Evolutionary conservation across 73 alveolate species (phyloP), one percentile per base, ranked within the genome.

Genomic region (Halteria grandinella): DNA sequence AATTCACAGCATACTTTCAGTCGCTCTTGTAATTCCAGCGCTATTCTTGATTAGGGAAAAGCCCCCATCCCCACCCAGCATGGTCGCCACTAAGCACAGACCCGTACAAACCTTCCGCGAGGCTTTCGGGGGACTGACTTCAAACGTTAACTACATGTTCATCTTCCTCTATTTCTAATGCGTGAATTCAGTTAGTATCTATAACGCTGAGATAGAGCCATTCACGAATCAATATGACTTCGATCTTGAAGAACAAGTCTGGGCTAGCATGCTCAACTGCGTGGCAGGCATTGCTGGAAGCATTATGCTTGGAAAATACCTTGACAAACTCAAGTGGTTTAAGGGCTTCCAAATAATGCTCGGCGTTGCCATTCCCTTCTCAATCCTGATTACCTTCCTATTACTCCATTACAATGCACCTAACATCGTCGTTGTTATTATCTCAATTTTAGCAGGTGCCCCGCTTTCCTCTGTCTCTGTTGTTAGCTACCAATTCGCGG

Each of bases 31-130:
- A 18, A 20, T 89, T 11, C 36, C 79, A 24, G 62, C 79, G 27
- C 20, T 93, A 0, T n/a, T 83, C 29, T 77, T 90, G 12, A 71
- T 86, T 76, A 78, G 66, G 60, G 82, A 88, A 40, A 76, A 82
- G 40, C 98, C 98, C 27, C 89, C 89, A 43, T 37, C 85, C 39
- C 97, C 98, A 29, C 97, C 98, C 27, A 48, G 60, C 6, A 11
- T 21, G 1, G 72, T 44, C 14, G 58, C 45, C 14, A n/a, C 23
- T 17, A 58, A 24, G 14, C 23, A 40, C 6, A 53, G 29, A 4
- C 23, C 23, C 8, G 4, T 25, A n/a, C 23, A 25, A 45, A 45
- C 48, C 23, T 28, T 51, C 66, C 18, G 23, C 23, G 64, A 53
- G 17, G 69, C 48, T 17, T 8, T 86, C 51, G 41, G 60, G 51